These are phyloP conservation scores for Acacia concinna DNA, from an alignment of 331 rosid genomes.

Conservation along the genomic window DNA sequence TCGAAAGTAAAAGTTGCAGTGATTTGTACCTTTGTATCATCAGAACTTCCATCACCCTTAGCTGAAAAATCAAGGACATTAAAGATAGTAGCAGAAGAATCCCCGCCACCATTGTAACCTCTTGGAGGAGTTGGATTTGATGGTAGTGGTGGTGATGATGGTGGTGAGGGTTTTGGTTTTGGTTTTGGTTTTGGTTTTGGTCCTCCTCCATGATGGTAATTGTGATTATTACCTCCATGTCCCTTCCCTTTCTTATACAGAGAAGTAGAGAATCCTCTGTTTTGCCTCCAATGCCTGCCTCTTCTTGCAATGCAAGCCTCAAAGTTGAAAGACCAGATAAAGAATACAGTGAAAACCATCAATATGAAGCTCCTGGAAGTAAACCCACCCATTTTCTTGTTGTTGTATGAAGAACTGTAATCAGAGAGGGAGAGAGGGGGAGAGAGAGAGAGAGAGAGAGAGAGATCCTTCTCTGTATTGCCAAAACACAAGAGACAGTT, in stretches of 20 bases:
- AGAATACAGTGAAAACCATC: conserved; percentile 48
- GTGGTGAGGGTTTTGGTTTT: background rate
- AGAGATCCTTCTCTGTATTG: conserved; percentile 39
- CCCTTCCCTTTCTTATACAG: conserved; percentile 59
- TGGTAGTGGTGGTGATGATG: conserved; percentile 6
- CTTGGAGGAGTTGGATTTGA: conserved; percentile 42
- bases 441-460: conserved; percentile 29
- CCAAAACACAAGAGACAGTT: conserved; percentile 37
- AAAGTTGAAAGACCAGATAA: conserved; percentile 71
- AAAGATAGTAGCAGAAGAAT: conserved; percentile 40
- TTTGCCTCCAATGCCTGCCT: conserved; percentile 77
- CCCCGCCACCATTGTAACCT: conserved; percentile 33
- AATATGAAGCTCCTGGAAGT: conserved; percentile 59
- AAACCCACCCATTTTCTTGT: conserved; percentile 57
- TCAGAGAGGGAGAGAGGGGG: conserved; percentile 10
- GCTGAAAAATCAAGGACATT: conserved; percentile 89
- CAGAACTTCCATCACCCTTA: conserved; percentile 75
- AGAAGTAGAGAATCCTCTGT: conserved; percentile 47
- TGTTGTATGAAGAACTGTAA: conserved; percentile 32
- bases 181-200: conserved; percentile 37
- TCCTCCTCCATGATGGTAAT: conserved; percentile 27
- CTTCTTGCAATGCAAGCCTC: conserved; percentile 86
- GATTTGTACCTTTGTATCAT: conserved; percentile 84
- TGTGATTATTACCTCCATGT: conserved; percentile 29
- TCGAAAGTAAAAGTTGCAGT: background rate